Conservation (phyloP, 352 stramenopile genomes). For the Aphanomyces euteiches region DNA sequence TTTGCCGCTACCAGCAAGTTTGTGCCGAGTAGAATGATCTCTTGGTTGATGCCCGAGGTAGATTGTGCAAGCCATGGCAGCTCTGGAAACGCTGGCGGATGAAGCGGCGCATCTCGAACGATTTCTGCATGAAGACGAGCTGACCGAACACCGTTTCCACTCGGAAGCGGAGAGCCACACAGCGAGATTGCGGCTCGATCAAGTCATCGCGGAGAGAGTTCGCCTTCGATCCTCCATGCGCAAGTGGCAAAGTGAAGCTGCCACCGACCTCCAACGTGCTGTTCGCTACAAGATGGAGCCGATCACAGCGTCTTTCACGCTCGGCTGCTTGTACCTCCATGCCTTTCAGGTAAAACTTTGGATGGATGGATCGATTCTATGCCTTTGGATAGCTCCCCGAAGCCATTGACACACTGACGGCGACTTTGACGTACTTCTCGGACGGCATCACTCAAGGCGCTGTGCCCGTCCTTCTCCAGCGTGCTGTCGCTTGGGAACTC, state of each 20-base stretch:
- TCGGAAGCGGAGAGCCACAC: neutral
- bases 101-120: neutral
- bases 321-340: conserved; percentile 17
- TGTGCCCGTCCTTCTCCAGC: conserved; percentile 17
- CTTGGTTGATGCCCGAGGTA: neutral
- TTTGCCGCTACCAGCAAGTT: conserved; percentile 29
- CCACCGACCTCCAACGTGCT: neutral
- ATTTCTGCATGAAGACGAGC: conserved; percentile 11
- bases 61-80: conserved; percentile 8
- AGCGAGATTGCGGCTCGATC: neutral
- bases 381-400: neutral
- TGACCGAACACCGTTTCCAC: neutral
- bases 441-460: conserved; percentile 3
- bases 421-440: conserved; percentile 1
- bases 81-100: neutral
- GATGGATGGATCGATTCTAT: neutral
- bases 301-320: conserved; percentile 6
- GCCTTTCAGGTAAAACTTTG: neutral
- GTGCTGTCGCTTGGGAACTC: neutral
- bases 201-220: neutral
- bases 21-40: neutral
- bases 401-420: conserved; percentile 1
- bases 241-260: conserved; percentile 15
- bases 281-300: conserved; percentile 14
- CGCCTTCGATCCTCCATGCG: neutral